Conservation (phyloP, 2,329 filamentous ascomycete genomes). For the Allantophomopsis cytisporea region DNA sequence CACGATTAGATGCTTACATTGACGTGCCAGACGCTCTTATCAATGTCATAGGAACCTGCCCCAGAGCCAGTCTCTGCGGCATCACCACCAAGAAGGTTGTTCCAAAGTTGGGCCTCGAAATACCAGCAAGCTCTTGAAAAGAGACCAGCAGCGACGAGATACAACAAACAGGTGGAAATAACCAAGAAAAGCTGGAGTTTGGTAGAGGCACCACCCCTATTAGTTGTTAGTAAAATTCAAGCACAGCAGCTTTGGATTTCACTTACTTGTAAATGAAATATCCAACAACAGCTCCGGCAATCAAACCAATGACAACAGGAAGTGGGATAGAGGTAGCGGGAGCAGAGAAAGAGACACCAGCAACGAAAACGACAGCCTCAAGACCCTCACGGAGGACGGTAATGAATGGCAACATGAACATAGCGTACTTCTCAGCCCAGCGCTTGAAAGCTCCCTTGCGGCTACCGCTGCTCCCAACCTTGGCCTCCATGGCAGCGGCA, state of each 20-base stretch:
- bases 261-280: slow-evolving; percentile 67
- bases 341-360: slow-evolving; percentile 65
- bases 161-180: slow-evolving; percentile 67
- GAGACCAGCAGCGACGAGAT: slow-evolving; percentile 71
- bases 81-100: slow-evolving; percentile 30
- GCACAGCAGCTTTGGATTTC: neutral
- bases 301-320: slow-evolving; percentile 58
- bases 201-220: slow-evolving; percentile 45
- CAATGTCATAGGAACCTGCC: slow-evolving; percentile 68
- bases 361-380: slow-evolving; percentile 77
- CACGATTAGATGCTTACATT: slow-evolving; percentile 38
- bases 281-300: slow-evolving; percentile 53
- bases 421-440: slow-evolving; percentile 65
- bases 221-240: neutral
- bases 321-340: slow-evolving; percentile 68
- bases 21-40: slow-evolving; percentile 68
- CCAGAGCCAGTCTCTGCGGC: slow-evolving; percentile 49
- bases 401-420: slow-evolving; percentile 78
- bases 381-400: slow-evolving; percentile 80
- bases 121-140: slow-evolving; percentile 68
- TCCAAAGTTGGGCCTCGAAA: slow-evolving; percentile 58
- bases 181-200: slow-evolving; percentile 69
- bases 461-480: slow-evolving; percentile 23
- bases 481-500: slow-evolving; percentile 48
- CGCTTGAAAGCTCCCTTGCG: slow-evolving; percentile 37